Percentiles rank a stretch among this genome's conserved stretches.
These are phyloP conservation scores for Phytophthora sojae DNA, from an alignment of 352 stramenopile genomes.

Conservation along the genomic window DNA sequence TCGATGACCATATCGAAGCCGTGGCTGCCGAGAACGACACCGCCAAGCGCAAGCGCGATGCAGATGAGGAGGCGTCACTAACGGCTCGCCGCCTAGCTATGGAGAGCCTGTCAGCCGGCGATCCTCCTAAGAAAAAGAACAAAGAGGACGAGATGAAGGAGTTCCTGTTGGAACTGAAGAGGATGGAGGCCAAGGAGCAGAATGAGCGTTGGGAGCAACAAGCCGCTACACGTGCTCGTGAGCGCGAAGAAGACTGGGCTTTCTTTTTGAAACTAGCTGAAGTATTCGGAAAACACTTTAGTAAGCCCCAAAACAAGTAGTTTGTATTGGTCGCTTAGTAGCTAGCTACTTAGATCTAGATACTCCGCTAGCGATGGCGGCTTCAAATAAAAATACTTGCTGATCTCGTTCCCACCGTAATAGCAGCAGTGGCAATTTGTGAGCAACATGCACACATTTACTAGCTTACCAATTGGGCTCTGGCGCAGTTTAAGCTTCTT, in stretches of 20 bases:
- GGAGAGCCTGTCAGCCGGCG: background rate
- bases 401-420: slow-evolving; percentile 16
- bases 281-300: slow-evolving; percentile 19
- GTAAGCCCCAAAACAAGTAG: slow-evolving; percentile 5
- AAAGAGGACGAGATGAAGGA: too few relatives aligned
- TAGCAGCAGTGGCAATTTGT: slow-evolving; percentile 20
- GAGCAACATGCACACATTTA: slow-evolving; percentile 19
- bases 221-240: slow-evolving; percentile 11
- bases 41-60: too few relatives aligned
- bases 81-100: background rate
- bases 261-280: slow-evolving; percentile 11
- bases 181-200: slow-evolving; percentile 19
- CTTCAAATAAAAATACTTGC: slow-evolving; percentile 18
- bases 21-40: too few relatives aligned
- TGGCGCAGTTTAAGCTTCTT: too few relatives aligned
- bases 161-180: slow-evolving; percentile 11
- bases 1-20: too few relatives aligned
- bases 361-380: slow-evolving; percentile 16
- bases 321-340: slow-evolving; percentile 2
- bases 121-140: background rate
- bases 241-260: slow-evolving; percentile 6
- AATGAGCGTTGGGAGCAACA: slow-evolving; percentile 3
- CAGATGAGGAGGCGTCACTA: slow-evolving; percentile 2
- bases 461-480: too few relatives aligned
- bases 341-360: slow-evolving; percentile 14